A percentile compares a stretch with the other conserved stretches of the same genome.
Conservation (phyloP, 1,139 yeast species). For the Suhomyces ambrosiae region DNA sequence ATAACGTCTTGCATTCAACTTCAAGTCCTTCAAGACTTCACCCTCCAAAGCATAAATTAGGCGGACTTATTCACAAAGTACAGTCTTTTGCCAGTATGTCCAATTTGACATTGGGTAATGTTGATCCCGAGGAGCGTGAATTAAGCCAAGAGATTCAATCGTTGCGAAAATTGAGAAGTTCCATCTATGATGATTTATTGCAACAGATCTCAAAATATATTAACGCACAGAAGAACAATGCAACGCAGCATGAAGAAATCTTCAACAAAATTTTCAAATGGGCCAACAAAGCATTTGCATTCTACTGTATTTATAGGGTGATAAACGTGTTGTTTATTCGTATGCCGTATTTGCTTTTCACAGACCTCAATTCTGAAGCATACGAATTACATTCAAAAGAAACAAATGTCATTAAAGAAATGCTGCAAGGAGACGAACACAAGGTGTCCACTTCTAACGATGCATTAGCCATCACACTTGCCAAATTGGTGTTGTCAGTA, state of each 20-base stretch:
- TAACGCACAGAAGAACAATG: conserved; percentile 3
- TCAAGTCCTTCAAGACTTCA: neutral
- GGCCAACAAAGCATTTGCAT: conserved; percentile 44
- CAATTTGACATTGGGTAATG: conserved; percentile 16
- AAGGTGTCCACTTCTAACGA: conserved; percentile 37
- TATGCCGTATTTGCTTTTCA: conserved; percentile 30
- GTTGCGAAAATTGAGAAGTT: conserved; percentile 28
- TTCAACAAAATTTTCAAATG: conserved; percentile 10
- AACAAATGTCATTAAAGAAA: conserved; percentile 13
- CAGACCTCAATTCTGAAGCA: conserved; percentile 1
- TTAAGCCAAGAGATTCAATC: conserved; percentile 40
- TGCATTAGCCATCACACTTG: conserved; percentile 67
- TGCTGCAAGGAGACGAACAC: conserved; percentile 3
- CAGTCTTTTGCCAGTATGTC: conserved; percentile 46
- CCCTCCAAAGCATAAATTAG: conserved; percentile 17
- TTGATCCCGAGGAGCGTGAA: conserved; percentile 33
- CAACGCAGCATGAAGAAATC: conserved; percentile 1
- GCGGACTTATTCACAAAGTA: conserved; percentile 40
- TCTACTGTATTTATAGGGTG: conserved; percentile 68
- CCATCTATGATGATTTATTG: conserved; percentile 34
- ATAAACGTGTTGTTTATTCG: conserved; percentile 47
- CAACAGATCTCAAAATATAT: conserved; percentile 21
- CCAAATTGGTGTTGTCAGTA: conserved; percentile 44
- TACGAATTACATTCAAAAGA: conserved; percentile 11
- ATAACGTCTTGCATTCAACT: conserved; percentile 10